Evolutionary conservation across 768 basidiomycete species (phyloP).

Genomic region (Cyclocybe cylindracea): DNA sequence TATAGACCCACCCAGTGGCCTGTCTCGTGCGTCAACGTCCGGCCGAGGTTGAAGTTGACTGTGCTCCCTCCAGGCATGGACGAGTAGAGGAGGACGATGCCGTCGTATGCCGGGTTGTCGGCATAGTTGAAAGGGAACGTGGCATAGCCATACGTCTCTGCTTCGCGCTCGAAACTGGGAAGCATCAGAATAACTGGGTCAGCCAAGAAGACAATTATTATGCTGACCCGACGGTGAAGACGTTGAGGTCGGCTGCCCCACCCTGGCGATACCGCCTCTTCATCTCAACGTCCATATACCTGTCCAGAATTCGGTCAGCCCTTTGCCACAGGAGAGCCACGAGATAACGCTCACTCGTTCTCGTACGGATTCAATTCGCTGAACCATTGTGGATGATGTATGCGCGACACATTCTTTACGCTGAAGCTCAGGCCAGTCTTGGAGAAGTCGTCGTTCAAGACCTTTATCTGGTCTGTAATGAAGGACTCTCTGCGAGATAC

Average conservation of each 20-base stretch:
- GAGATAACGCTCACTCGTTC: slow-evolving; percentile 20
- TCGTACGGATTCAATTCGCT: slow-evolving; percentile 35
- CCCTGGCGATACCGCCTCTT: slow-evolving; percentile 38
- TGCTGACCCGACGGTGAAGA: slow-evolving; percentile 39
- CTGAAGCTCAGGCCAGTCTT: slow-evolving; percentile 32
- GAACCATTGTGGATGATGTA: slow-evolving; percentile 40
- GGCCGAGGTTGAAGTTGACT: slow-evolving; percentile 27
- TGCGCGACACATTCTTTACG: slow-evolving; percentile 32
- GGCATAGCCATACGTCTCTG: slow-evolving; percentile 36
- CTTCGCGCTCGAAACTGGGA: slow-evolving; percentile 24
- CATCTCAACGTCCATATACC: slow-evolving; percentile 32
- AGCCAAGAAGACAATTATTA: not conserved
- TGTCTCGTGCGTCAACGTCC: slow-evolving; percentile 26
- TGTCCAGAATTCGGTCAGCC: not conserved
- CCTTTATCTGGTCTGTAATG: slow-evolving; percentile 36
- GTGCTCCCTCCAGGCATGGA: slow-evolving; percentile 34
- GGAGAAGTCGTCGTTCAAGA: slow-evolving; percentile 38
- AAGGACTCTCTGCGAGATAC: not conserved
- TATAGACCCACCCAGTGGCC: slow-evolving; percentile 39
- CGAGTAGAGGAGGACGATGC: slow-evolving; percentile 33
- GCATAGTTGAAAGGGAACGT: slow-evolving; percentile 40
- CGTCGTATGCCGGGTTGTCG: slow-evolving; percentile 34
- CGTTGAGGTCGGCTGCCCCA: slow-evolving; percentile 34
- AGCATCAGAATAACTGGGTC: not conserved
- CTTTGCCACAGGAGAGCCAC: not conserved